phyloP scores from a whole-genome alignment of 176 grass and related monocot genomes.

The Chrysopogon serrulatus region DNA sequence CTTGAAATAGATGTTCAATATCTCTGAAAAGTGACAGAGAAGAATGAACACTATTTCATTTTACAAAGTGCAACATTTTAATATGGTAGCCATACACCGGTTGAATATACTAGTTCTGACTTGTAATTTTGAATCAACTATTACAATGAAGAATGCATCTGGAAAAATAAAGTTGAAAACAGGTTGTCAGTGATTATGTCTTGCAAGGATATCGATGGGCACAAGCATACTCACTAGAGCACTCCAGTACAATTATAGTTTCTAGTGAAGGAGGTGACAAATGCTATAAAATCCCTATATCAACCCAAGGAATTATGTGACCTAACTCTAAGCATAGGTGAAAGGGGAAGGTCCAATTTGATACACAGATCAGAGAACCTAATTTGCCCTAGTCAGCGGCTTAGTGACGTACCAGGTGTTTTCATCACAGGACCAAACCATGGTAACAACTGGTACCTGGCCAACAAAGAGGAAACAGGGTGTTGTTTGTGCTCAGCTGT shows the following conservation, averaged over 20 bases:
- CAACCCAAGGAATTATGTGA: not conserved
- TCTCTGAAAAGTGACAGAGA: constrained; percentile 42
- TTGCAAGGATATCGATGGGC: not conserved
- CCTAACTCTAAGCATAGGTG: not conserved
- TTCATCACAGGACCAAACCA: constrained; percentile 54
- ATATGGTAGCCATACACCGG: not conserved
- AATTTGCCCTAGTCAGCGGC: constrained; percentile 10
- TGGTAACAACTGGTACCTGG: constrained; percentile 46
- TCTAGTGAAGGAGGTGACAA: not conserved
- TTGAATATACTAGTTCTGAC: not conserved
- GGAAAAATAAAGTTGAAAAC: not conserved
- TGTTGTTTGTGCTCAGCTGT: not conserved
- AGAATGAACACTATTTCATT: not conserved
- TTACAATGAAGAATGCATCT: not conserved
- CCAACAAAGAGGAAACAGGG: constrained; percentile 33
- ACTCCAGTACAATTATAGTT: not conserved
- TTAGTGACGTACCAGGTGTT: constrained; percentile 28
- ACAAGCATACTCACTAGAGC: not conserved
- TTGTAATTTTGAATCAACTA: not conserved
- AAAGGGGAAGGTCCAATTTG: not conserved
- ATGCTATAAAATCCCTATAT: not conserved
- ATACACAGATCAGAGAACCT: not conserved
- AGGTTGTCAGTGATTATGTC: not conserved
- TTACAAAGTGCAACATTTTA: not conserved
- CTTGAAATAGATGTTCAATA: constrained; percentile 91